Base-by-base conservation (phyloP, 140 eudicot genomes). In the Ambrosia hybrid region DNA sequence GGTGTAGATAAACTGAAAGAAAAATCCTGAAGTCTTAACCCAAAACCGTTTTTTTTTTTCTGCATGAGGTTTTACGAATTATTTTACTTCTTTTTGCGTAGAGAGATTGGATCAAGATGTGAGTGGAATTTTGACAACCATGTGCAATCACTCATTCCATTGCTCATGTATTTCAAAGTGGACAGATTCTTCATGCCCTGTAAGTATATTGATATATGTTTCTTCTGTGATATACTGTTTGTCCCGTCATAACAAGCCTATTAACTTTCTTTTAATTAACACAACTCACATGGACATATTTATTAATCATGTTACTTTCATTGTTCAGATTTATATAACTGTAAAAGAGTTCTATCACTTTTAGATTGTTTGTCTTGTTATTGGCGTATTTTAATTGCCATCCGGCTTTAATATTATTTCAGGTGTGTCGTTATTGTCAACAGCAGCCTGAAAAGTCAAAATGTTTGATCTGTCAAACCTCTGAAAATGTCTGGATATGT, bases 151-250 rank as follows among this genome's bases (percentile, higher is more conserved):
- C 81, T 93, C 98, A 53, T 93, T 93, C 68, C 98, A 93, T 76
- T 93, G 96, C 70, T 93, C 98, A 9, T 93, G 98, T 74, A 90
- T 93, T 53, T 93, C 97, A 43, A 87, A 84, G 69, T 93, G 98
- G 98, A 90, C 94, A 7, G 98, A 93, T 83, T 93, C 98, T 74
- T 93, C 98, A 17, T 93, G 98, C 72, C 98, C 97, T 67, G 98
- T 93, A 74, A 73, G 96, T 76, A 3, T 67, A 66, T 55, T 48
- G 37, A 10, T 13, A n/a, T 7, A 15, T 55, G 26, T 41, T 41
- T 72, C 34, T 80, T 14, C 53, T 59, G 34, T 53, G 43, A 71
- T 45, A 7, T 14, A 51, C 36, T 12, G 17, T 55, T 9, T 66
- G 30, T 66, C 52, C 13, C 4, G 59, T 41, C 53, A 53, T 74